A percentile compares a stretch with the other conserved stretches of the same genome.
phyloP scores from a whole-genome alignment of 805 yeast species.

The Candida incommunis region DNA sequence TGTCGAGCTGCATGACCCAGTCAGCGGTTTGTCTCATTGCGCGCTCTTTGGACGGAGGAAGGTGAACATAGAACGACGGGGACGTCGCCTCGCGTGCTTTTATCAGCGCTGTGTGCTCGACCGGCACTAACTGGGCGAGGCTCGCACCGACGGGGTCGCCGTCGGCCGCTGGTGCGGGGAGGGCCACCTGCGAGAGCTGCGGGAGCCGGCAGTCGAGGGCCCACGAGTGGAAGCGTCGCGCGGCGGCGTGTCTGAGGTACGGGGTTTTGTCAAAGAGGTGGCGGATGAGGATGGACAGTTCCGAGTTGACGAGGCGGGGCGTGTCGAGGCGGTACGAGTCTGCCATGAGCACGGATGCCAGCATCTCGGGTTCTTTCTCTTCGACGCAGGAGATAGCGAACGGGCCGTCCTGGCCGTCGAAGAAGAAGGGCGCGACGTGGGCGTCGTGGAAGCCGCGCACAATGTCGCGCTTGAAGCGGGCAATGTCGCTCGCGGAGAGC shows the following conservation, averaged over 20 bases:
- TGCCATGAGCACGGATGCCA: neutral
- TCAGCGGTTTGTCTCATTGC: conserved; percentile 13
- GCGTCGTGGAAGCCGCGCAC: conserved; percentile 8
- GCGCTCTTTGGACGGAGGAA: neutral
- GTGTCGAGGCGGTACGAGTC: neutral
- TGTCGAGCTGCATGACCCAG: conserved; percentile 16
- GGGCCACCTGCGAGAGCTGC: neutral
- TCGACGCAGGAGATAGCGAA: conserved; percentile 4
- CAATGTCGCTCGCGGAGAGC: conserved; percentile 5
- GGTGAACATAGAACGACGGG: neutral
- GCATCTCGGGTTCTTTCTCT: neutral
- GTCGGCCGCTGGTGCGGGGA: neutral
- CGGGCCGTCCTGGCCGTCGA: conserved; percentile 8
- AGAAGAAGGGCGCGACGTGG: conserved; percentile 12
- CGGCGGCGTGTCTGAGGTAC: conserved; percentile 4
- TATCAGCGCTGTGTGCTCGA: neutral
- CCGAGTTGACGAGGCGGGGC: neutral
- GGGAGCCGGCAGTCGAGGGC: neutral
- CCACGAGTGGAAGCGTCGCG: neutral
- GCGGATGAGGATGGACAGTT: neutral
- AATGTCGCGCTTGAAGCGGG: conserved; percentile 7
- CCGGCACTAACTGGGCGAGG: neutral
- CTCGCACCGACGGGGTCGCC: neutral
- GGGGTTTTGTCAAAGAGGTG: neutral
- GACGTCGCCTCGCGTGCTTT: neutral